Conservation (phyloP, 2,329 filamentous ascomycete genomes). For the Diaporthe sp. region DNA sequence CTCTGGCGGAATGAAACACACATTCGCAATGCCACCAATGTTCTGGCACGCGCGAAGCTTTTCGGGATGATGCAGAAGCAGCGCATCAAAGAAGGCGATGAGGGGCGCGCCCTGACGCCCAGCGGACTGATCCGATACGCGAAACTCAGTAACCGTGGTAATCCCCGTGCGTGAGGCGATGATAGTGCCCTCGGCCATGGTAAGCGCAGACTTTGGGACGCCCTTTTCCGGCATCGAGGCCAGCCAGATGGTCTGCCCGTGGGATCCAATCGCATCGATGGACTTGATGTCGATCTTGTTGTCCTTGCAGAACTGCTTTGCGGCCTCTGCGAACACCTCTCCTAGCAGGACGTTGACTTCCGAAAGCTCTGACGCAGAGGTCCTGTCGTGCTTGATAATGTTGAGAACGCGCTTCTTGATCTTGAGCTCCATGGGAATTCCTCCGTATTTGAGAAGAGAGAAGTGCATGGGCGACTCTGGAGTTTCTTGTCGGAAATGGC, state of each 20-base stretch:
- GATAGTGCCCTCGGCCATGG: constrained; percentile 3
- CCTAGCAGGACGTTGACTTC: not conserved
- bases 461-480: not conserved
- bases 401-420: not conserved
- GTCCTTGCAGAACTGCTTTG: not conserved
- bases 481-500: not conserved
- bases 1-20: not conserved
- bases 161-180: not conserved
- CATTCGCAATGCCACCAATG: not conserved
- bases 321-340: not conserved
- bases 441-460: not conserved
- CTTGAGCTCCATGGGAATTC: not conserved
- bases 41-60: constrained; percentile 5
- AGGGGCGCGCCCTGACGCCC: not conserved
- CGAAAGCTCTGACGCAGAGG: not conserved
- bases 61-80: not conserved
- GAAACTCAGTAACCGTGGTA: not conserved
- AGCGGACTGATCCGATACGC: not conserved
- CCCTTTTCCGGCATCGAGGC: not conserved
- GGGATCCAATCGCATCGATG: not conserved
- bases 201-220: not conserved
- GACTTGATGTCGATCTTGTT: not conserved
- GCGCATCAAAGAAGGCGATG: not conserved
- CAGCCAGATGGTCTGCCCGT: not conserved
- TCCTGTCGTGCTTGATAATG: constrained; percentile 1